Evolutionary conservation across 2,329 filamentous ascomycete species (phyloP), one percentile per base, ranked within the genome.

Genomic region (Arthrinium puccinioides): DNA sequence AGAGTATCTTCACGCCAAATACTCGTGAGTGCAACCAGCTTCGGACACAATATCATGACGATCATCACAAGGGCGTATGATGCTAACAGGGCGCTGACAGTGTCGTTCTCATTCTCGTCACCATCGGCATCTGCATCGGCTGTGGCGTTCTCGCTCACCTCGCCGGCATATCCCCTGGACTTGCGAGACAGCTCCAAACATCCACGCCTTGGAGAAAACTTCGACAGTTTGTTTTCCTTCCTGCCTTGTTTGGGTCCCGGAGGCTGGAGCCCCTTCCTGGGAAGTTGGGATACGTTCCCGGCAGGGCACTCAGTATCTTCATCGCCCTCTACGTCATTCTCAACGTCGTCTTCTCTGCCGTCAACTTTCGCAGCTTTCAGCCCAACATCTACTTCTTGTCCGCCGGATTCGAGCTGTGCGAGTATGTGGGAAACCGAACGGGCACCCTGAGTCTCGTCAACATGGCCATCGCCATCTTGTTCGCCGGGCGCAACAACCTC

Each of bases 361-460:
- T 48, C 2, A 43, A 39, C 13, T 48, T 45, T 15, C 14, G 27
- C 8, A 46, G 36, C 18, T 48, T 46, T n/a, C 40, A 44, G 28
- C 45, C 45, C 11, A 48, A 48, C 14, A 36, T 46, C 21, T 46
- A 39, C 11, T 48, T 26, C 15, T 19, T 38, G 2, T 46, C 45
- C 1, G 16, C 30, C 8, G 34, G 29, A 5, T 38, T 38, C 29
- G 37, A 39, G 18, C 31, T 39, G 24, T 35, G 30, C 37, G 32
- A 34, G 37, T 53, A 53, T 5, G 41, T 63, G 11, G 53, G 55
- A 23, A 53, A 53, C 19, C 59, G n/a, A 47, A 57, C 44, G 42
- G 51, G 47, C 2, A 40, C 36, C 5, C 37, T 54, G 2, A 48
- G 49, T 18, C 44, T 56, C 9, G 53, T 51, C 23, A 57, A 57